Conservation (phyloP, 2,329 filamentous ascomycete genomes). For the Beauveria sp. region DNA sequence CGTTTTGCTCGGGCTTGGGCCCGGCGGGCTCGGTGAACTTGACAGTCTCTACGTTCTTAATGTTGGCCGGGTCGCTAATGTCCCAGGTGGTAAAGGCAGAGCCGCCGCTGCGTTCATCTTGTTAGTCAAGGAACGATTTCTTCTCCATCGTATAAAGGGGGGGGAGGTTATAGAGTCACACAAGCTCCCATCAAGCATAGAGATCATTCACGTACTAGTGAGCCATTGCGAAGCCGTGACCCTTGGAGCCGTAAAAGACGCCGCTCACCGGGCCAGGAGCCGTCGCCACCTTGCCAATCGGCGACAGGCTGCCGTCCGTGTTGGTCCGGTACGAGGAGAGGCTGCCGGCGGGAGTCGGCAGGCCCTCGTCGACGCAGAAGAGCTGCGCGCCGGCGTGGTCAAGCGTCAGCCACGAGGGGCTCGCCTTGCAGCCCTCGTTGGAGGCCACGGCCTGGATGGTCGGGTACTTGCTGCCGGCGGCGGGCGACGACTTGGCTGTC, state of each 20-base stretch:
- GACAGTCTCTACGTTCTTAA: conserved; percentile 30
- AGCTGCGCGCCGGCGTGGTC: conserved; percentile 41
- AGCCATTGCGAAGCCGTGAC: conserved; percentile 30
- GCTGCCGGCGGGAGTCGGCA: conserved; percentile 37
- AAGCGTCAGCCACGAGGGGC: conserved; percentile 52
- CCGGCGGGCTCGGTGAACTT: conserved; percentile 33
- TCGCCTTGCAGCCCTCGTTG: conserved; percentile 41
- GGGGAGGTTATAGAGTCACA: not conserved
- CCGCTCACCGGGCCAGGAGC: conserved; percentile 36
- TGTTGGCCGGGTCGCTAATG: conserved; percentile 28
- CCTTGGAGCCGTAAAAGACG: conserved; percentile 34
- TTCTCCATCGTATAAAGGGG: not conserved
- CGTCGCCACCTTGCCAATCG: conserved; percentile 28
- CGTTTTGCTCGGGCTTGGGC: conserved; percentile 41
- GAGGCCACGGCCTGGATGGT: conserved; percentile 28
- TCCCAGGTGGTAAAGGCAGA: conserved; percentile 38
- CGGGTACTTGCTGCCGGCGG: conserved; percentile 26
- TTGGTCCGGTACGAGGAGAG: conserved; percentile 34
- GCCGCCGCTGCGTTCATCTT: conserved; percentile 23
- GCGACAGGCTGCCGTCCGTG: conserved; percentile 30
- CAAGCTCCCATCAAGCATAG: too few species aligned
- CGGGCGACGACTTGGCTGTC: conserved; percentile 17
- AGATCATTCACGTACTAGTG: conserved; percentile 33
- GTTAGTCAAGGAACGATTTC: not conserved
- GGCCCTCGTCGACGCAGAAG: conserved; percentile 56